Base-by-base conservation (phyloP, 371 early-diverging fungal genomes). In the Blakeslea trispora region DNA sequence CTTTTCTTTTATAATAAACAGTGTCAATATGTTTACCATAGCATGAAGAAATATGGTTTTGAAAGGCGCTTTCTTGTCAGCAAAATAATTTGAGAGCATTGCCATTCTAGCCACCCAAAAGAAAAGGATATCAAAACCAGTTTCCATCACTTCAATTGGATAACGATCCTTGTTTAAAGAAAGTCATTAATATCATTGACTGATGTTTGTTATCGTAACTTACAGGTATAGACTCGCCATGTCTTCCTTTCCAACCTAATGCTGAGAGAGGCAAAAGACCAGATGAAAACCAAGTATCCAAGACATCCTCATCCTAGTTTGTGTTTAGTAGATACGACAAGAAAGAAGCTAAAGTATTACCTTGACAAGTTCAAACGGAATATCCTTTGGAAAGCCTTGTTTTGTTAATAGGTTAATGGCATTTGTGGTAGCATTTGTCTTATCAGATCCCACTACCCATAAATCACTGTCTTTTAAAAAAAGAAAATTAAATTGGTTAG, bases 81-180 rank as follows among this genome's bases (percentile, higher is more conserved):
- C 84, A 55, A 99, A 85, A 62, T 97, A 85, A 35, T 92, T 86
- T 54, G 95, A 87, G 48, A 99, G 71, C 98, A 99, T 99, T 4
- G 93, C 94, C 99, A 99, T 99, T 49, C 99, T 85, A 9, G 98
- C 98, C 11, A 99, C 98, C 99, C 99, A 99, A 71, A 99, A 99
- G 81, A 99, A 99, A 46, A 99, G 72, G 68, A 99, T 99, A 77
- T 99, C 99, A 61, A 84, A 87, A 0, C 99, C 99, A 22, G 99
- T 99, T 73, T 99, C 99, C 66, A 99, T 84, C 10, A 99, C 61
- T 21, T 89, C 77, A 51, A 91, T 89, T 18, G 98, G 98, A 71
- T 92, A 97, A 61, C 81, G 63, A 37, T 39, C 43, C 81, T n/a
- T 79, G 64, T 18, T 28, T 7, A 34, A 13, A 3, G 37, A 17